Evolutionary conservation across 1,139 yeast species (phyloP).

Genomic region (Meyerozyma athensensis): DNA sequence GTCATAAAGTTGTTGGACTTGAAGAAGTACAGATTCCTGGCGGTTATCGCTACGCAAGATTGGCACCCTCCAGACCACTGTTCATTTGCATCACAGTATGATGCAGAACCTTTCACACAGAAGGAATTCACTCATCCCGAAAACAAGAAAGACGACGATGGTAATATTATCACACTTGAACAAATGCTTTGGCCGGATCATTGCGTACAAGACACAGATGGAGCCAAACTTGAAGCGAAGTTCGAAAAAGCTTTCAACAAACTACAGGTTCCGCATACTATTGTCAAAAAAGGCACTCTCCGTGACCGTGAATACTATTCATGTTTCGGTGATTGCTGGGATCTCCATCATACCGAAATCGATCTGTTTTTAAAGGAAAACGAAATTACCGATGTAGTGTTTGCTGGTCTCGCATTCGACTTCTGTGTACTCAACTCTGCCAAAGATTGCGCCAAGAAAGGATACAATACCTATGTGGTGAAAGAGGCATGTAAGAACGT

Average conservation of each 20-base stretch:
- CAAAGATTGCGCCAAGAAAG: conserved; percentile 55
- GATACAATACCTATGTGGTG: conserved; percentile 61
- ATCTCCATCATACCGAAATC: conserved; percentile 64
- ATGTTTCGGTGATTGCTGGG: conserved; percentile 83
- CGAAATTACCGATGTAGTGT: conserved; percentile 54
- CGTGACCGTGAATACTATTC: conserved; percentile 81
- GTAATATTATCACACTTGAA: conserved; percentile 20
- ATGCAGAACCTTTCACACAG: conserved; percentile 48
- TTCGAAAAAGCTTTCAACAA: conserved; percentile 23
- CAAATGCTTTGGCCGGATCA: conserved; percentile 88
- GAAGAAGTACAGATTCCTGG: conserved; percentile 46
- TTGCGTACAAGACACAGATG: conserved; percentile 68
- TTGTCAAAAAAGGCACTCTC: conserved; percentile 67
- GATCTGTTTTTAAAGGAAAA: conserved; percentile 38
- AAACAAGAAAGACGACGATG: conserved; percentile 23
- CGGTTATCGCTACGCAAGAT: conserved; percentile 73
- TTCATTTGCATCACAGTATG: conserved; percentile 75
- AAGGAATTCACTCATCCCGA: conserved; percentile 51
- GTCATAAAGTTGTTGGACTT: conserved; percentile 41
- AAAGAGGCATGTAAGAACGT: conserved; percentile 44
- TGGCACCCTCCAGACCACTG: conserved; percentile 83
- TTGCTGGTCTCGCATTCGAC: conserved; percentile 84
- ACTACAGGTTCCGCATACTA: conserved; percentile 24
- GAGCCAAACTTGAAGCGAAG: conserved; percentile 58
- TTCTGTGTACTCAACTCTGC: conserved; percentile 80